Percentiles rank a stretch among this genome's conserved stretches.
phyloP scores from a whole-genome alignment of 441 rosid species.

The Macaranga tanarius region DNA sequence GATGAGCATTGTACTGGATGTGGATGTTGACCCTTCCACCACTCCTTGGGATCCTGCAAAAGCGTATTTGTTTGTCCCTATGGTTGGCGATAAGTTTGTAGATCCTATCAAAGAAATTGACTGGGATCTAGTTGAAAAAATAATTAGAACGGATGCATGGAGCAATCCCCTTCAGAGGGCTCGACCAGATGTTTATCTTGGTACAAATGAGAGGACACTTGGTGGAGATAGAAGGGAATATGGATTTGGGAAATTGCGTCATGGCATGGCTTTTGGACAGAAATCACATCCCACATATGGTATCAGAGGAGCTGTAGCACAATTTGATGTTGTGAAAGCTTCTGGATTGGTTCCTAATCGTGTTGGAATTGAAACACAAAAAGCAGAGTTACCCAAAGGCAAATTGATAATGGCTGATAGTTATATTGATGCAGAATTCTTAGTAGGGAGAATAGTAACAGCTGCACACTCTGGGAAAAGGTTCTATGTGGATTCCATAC shows the following conservation, averaged over 20 bases:
- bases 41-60: conserved; percentile 99
- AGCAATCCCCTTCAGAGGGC: conserved; percentile 98
- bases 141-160: conserved; percentile 70
- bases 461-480: conserved; percentile 99
- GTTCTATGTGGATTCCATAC: conserved; percentile 89
- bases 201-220: conserved; percentile 97
- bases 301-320: conserved; percentile 97
- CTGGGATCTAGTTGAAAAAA: conserved; percentile 76
- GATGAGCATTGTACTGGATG: conserved; percentile 99
- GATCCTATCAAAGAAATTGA: conserved; percentile 82
- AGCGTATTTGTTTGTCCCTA: conserved; percentile 97
- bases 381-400: conserved; percentile 45
- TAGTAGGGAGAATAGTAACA: conserved; percentile 86
- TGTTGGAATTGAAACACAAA: conserved; percentile 44
- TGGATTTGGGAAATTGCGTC: conserved; percentile 95
- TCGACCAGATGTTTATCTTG: conserved; percentile 97
- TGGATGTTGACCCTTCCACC: conserved; percentile 99
- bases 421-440: conserved; percentile 48
- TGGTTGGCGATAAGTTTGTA: conserved; percentile 64
- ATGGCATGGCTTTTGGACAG: conserved; percentile 83
- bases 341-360: conserved; percentile 82
- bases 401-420: conserved; percentile 90
- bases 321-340: conserved; percentile 92
- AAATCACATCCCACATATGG: conserved; percentile 99
- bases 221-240: conserved; percentile 99